A percentile compares a stretch with the other conserved stretches of the same genome.
phyloP scores from a whole-genome alignment of 805 yeast genomes.

The Lipomyces chichibuensis region DNA sequence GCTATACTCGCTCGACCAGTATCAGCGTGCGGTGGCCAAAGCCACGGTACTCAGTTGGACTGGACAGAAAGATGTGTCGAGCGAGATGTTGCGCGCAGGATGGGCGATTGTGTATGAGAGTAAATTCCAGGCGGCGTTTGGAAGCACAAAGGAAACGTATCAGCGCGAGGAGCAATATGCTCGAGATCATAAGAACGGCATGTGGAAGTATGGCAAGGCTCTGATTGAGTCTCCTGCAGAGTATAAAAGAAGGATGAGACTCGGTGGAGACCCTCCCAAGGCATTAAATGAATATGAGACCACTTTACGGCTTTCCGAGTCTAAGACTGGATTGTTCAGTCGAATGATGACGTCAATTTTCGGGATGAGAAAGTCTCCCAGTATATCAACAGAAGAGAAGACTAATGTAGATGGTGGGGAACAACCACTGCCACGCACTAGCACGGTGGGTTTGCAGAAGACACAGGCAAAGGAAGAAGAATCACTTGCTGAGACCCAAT shows the following conservation, averaged over 20 bases:
- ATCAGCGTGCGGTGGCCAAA: constrained; percentile 75
- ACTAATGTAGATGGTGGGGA: background rate
- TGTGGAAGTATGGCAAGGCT: constrained; percentile 25
- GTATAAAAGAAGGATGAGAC: background rate
- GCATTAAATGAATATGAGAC: background rate
- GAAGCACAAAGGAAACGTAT: constrained; percentile 20
- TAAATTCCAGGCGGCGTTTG: constrained; percentile 79
- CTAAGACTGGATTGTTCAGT: background rate
- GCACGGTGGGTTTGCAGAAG: background rate
- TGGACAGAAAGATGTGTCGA: constrained; percentile 78
- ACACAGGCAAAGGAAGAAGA: background rate
- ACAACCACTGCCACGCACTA: background rate
- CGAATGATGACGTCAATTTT: background rate
- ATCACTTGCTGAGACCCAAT: background rate
- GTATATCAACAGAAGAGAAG: background rate
- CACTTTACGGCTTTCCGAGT: background rate
- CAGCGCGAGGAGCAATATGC: constrained; percentile 14
- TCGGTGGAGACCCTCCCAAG: background rate
- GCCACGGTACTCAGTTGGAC: constrained; percentile 63
- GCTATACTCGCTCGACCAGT: constrained; percentile 84
- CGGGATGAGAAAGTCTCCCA: background rate
- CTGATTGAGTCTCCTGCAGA: background rate
- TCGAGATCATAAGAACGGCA: constrained; percentile 13
- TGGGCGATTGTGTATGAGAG: constrained; percentile 88
- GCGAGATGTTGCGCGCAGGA: constrained; percentile 83